These are phyloP conservation scores for Begonia peltatifolia DNA, from an alignment of 306 rosid species.

Conservation along the genomic window DNA sequence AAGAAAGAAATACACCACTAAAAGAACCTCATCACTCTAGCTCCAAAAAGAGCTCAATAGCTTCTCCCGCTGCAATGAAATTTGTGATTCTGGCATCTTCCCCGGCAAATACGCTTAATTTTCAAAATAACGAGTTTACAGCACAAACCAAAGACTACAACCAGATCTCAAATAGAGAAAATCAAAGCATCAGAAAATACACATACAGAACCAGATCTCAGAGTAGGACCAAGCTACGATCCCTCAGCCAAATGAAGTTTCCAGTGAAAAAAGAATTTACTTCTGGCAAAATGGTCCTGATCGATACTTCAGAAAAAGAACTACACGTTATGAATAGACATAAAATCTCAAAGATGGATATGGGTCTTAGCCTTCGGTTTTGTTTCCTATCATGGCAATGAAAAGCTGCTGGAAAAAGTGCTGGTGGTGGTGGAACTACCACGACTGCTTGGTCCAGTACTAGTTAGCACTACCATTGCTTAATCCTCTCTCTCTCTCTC, in stretches of 20 bases:
- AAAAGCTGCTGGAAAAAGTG: constrained; percentile 16
- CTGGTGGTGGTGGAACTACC: constrained; percentile 17
- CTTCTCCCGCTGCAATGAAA: neutral
- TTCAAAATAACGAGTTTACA: neutral
- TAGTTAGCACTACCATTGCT: constrained; percentile 16
- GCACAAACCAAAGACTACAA: constrained; percentile 1
- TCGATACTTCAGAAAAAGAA: too few species aligned
- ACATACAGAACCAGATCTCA: constrained; percentile 44
- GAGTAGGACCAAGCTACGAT: constrained; percentile 11
- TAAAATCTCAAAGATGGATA: too few species aligned
- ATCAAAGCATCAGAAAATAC: constrained; percentile 16
- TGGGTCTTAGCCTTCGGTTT: too few species aligned
- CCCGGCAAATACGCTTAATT: neutral
- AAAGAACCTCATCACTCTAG: constrained; percentile 4
- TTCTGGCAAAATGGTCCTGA: constrained; percentile 1
- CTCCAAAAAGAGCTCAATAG: neutral
- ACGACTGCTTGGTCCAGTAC: constrained; percentile 20
- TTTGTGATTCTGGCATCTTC: constrained; percentile 1
- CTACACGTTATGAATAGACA: too few species aligned
- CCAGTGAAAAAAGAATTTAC: constrained; percentile 1
- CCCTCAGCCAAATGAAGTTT: constrained; percentile 15
- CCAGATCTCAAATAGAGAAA: constrained; percentile 46
- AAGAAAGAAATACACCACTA: constrained; percentile 4
- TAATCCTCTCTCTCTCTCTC: constrained; percentile 10
- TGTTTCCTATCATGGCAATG: constrained; percentile 6